Evolutionary conservation across 441 rosid species (phyloP).

Genomic region (Rhodomyrtus psidioides): DNA sequence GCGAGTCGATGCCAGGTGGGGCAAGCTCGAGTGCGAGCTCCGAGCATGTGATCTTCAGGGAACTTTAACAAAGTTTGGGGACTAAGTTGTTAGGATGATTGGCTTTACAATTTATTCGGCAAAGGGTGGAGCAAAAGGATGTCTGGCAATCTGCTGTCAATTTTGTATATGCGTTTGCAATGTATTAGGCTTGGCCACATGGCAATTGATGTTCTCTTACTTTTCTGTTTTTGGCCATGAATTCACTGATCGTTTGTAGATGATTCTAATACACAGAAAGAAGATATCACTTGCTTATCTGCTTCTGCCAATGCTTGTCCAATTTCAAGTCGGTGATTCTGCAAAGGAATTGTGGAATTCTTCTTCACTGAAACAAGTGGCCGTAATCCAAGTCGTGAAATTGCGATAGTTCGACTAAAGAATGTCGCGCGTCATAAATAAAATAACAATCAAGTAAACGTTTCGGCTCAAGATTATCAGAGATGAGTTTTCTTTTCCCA

Average conservation of each 20-base stretch:
- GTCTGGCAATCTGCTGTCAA: neutral
- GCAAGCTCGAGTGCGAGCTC: constrained; percentile 93
- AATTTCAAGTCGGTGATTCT: neutral
- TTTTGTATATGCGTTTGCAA: neutral
- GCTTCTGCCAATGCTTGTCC: neutral
- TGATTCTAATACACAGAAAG: neutral
- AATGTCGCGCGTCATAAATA: too few relatives aligned
- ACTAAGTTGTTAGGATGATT: neutral
- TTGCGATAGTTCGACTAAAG: neutral
- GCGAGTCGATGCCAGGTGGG: constrained; percentile 98
- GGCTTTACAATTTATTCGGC: neutral
- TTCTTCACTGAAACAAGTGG: neutral
- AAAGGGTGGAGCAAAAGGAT: neutral
- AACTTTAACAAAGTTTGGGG: constrained; percentile 20
- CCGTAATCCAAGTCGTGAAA: neutral
- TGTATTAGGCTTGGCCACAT: too few relatives aligned
- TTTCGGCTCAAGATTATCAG: neutral
- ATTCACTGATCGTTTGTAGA: neutral
- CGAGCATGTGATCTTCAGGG: constrained; percentile 82
- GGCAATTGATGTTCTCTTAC: neutral
- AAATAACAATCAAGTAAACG: too few relatives aligned
- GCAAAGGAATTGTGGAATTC: neutral
- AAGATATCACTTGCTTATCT: neutral
- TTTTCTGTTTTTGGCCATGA: neutral
- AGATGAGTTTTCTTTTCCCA: neutral